Conservation (phyloP, 2,329 filamentous ascomycete genomes). For the Simplicillium sp. region DNA sequence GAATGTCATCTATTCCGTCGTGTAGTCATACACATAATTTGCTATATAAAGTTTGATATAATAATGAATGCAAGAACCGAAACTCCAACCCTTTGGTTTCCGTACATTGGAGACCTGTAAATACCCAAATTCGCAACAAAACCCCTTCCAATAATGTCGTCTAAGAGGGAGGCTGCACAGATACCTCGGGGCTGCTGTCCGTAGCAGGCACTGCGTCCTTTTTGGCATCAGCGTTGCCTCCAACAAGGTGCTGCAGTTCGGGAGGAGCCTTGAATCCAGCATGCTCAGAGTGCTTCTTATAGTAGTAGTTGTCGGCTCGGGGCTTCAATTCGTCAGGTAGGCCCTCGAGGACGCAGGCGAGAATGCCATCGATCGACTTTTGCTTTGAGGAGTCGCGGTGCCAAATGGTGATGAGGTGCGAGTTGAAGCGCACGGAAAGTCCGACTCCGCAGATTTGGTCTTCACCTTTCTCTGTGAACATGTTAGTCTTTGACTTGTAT, state of each 20-base stretch:
- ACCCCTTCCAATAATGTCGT: not conserved
- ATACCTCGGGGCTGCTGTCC: conserved; percentile 1
- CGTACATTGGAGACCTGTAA: too few relatives aligned
- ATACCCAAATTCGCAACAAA: conserved; percentile 4
- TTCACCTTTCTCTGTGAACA: conserved; percentile 33
- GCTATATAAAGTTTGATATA: too few relatives aligned
- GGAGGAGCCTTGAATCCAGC: conserved; percentile 64
- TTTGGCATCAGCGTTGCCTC: conserved; percentile 9
- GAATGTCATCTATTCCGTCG: not conserved
- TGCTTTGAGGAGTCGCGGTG: conserved; percentile 79
- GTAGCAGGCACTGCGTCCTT: conserved; percentile 8
- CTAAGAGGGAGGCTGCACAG: conserved; percentile 5
- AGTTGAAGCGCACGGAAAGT: conserved; percentile 81
- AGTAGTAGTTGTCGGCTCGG: conserved; percentile 64
- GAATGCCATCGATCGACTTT: conserved; percentile 65
- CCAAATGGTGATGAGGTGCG: conserved; percentile 84
- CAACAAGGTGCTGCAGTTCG: conserved; percentile 44
- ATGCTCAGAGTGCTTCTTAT: conserved; percentile 86
- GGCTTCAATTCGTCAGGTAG: conserved; percentile 65
- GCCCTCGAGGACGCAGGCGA: conserved; percentile 63
- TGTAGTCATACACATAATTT: too few relatives aligned
- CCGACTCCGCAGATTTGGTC: conserved; percentile 87
- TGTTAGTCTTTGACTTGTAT: not conserved
- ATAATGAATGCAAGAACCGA: too few relatives aligned
- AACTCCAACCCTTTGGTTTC: too few relatives aligned